phyloP scores from a whole-genome alignment of 768 basidiomycete species.

The Russula vinacea region DNA sequence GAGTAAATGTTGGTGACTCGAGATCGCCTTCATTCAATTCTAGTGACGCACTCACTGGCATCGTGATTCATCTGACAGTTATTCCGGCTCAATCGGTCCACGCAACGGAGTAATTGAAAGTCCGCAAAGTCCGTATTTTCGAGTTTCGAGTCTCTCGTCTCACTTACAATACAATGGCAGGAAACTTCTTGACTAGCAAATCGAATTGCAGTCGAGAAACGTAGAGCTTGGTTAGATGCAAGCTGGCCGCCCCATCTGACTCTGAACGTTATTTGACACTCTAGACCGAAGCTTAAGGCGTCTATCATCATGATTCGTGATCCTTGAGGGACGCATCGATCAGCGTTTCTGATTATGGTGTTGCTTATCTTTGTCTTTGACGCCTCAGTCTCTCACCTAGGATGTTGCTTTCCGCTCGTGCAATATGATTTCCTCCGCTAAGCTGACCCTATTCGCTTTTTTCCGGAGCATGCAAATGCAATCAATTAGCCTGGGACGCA shows the following conservation, averaged over 20 bases:
- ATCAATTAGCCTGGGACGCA: neutral
- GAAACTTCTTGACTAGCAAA: neutral
- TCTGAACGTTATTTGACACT: neutral
- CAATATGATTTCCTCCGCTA: slow-evolving; percentile 1
- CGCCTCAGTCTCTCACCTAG: neutral
- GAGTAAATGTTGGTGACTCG: too few species aligned
- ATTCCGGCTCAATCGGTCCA: too few species aligned
- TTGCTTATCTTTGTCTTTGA: neutral
- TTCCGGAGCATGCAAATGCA: neutral
- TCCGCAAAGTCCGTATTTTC: too few species aligned
- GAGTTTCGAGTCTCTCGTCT: neutral
- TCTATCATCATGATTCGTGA: neutral
- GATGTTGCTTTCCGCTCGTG: too few species aligned
- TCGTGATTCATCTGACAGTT: too few species aligned
- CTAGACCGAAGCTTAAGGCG: neutral
- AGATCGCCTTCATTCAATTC: too few species aligned
- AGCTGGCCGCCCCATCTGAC: neutral
- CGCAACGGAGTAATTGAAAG: too few species aligned
- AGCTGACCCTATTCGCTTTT: neutral
- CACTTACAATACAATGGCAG: too few species aligned
- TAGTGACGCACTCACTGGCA: too few species aligned
- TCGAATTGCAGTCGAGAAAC: neutral
- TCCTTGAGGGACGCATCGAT: neutral
- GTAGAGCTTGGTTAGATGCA: neutral
- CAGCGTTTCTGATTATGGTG: neutral